Evolutionary conservation across 2,329 filamentous ascomycete genomes (phyloP).

Genomic region (Apiospora koreana): DNA sequence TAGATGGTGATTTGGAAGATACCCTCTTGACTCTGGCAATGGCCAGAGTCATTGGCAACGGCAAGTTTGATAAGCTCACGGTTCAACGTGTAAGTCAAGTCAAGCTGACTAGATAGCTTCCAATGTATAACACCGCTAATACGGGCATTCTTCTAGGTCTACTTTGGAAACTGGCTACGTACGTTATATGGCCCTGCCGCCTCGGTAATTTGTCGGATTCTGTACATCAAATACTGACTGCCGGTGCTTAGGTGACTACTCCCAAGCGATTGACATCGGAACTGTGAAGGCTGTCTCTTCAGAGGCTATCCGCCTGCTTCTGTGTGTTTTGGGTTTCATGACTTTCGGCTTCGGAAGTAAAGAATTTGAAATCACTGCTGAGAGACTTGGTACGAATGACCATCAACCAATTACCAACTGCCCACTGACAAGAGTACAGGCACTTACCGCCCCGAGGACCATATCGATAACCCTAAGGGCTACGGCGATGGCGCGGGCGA

Average conservation of each 20-base stretch:
- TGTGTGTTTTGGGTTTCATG: constrained; percentile 89
- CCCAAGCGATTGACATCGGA: constrained; percentile 67
- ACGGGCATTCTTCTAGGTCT: constrained; percentile 44
- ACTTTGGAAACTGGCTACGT: constrained; percentile 94
- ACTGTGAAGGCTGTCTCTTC: constrained; percentile 80
- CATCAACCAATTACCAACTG: not conserved
- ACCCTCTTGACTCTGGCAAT: constrained; percentile 72
- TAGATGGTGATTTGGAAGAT: constrained; percentile 90
- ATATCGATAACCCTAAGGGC: constrained; percentile 78
- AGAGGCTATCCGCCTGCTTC: constrained; percentile 84
- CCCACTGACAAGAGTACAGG: constrained; percentile 31
- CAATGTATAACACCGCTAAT: not conserved
- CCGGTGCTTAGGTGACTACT: constrained; percentile 64
- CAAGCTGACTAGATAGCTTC: not conserved
- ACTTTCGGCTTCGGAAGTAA: constrained; percentile 81
- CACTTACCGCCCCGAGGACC: constrained; percentile 80
- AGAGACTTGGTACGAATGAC: constrained; percentile 56
- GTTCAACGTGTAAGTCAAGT: constrained; percentile 63
- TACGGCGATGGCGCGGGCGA: constrained; percentile 83
- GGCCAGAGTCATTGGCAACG: constrained; percentile 47
- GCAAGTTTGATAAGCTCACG: constrained; percentile 82
- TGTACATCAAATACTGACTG: not conserved
- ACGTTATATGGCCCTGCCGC: not conserved
- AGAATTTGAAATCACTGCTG: constrained; percentile 82
- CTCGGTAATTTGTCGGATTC: not conserved